Conservation (phyloP, 768 basidiomycete species). For the Hericium coralloides region DNA sequence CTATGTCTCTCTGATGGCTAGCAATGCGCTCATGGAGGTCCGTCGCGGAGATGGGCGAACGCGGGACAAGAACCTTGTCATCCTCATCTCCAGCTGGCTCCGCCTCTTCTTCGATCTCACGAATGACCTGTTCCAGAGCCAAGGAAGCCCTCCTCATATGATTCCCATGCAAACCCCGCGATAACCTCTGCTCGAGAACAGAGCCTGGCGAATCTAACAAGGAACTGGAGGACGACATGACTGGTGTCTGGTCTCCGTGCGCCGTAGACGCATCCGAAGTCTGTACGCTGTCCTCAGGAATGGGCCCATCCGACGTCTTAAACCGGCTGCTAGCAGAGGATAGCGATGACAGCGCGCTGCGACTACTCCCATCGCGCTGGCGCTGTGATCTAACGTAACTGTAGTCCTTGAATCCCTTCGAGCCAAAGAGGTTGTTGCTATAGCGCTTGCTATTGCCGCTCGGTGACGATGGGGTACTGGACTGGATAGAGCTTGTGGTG, state of each 20-base stretch:
- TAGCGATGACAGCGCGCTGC: conserved; percentile 17
- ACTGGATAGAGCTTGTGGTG: conserved; percentile 28
- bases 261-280: conserved; percentile 1
- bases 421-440: conserved; percentile 83
- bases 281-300: conserved; percentile 6
- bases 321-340: conserved; percentile 3
- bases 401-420: conserved; percentile 71
- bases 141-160: conserved; percentile 57
- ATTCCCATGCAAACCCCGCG: conserved; percentile 42
- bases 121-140: conserved; percentile 68
- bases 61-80: conserved; percentile 70
- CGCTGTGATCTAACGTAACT: conserved; percentile 49
- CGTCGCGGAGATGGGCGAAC: conserved; percentile 31
- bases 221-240: conserved; percentile 2
- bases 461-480: conserved; percentile 33
- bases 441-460: conserved; percentile 52
- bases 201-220: conserved; percentile 21
- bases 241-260: conserved; percentile 1
- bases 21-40: conserved; percentile 8
- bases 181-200: conserved; percentile 31
- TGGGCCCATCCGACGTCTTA: conserved; percentile 4
- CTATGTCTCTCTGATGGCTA: conserved; percentile 6
- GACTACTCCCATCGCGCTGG: conserved; percentile 29
- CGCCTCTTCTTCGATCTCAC: conserved; percentile 66
- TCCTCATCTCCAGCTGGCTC: conserved; percentile 30